These are phyloP conservation scores for Podospora fimiseda DNA, from an alignment of 495 filamentous ascomycete species.

Conservation along the genomic window DNA sequence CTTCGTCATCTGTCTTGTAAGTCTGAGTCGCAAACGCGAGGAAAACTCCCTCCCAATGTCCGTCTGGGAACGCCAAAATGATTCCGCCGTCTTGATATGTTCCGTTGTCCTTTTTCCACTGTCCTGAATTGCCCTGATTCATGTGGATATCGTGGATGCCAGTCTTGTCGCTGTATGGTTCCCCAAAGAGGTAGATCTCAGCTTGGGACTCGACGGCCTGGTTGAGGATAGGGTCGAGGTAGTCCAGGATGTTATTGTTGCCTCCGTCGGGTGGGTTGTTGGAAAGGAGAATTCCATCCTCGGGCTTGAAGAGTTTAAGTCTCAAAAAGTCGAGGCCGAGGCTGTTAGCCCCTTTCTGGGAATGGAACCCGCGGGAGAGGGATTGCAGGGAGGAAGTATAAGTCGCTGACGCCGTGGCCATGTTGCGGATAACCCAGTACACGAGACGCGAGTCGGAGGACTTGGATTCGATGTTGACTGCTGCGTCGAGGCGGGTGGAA, in stretches of 20 bases:
- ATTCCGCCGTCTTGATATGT: conserved; percentile 36
- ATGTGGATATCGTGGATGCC: conserved; percentile 40
- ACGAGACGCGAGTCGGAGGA: conserved; percentile 21
- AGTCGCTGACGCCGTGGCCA: conserved; percentile 6
- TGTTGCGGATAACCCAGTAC: conserved; percentile 24
- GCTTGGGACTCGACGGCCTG: conserved; percentile 30
- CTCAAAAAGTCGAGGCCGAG: conserved; percentile 30
- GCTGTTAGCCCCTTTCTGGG: conserved; percentile 14
- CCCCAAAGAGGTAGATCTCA: conserved; percentile 31
- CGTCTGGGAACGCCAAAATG: conserved; percentile 23
- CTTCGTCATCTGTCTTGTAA: conserved; percentile 22
- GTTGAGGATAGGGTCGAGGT: conserved; percentile 31
- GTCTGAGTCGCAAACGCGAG: conserved; percentile 32
- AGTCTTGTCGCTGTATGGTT: conserved; percentile 21
- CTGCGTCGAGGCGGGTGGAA: conserved; percentile 14
- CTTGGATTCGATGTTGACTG: conserved; percentile 30
- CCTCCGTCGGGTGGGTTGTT: conserved; percentile 21
- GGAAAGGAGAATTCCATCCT: conserved; percentile 22
- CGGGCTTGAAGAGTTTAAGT: conserved; percentile 18
- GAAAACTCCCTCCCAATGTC: conserved; percentile 32
- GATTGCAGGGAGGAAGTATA: conserved; percentile 9
- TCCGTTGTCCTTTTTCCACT: conserved; percentile 28
- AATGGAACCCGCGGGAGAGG: conserved; percentile 10
- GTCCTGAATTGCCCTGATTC: conserved; percentile 36
- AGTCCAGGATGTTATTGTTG: conserved; percentile 27